Base-by-base conservation (phyloP, 2,329 filamentous ascomycete genomes). In the Monosporascus ibericus region DNA sequence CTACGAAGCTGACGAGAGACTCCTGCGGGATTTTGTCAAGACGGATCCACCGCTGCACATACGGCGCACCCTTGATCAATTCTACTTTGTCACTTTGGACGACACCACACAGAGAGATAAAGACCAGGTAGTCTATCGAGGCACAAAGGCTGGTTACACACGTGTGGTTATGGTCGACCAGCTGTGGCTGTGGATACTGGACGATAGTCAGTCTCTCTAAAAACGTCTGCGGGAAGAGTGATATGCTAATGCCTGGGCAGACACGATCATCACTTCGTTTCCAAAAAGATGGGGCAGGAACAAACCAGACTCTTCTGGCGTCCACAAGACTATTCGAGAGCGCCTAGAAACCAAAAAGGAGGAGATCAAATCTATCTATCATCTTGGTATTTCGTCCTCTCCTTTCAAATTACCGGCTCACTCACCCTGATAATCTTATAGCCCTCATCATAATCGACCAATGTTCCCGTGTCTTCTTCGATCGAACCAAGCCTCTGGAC, bases 251-350 rank as follows among this genome's bases (percentile, higher is more conserved):
- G 24, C 5, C 11, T 48, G 15, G 14, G 11, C 20, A 70, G 67
- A 71, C 42, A 71, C 69, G 2, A 67, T 72, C 37, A 65, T 72
- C n/a, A 67, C 70, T 0, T 65, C 62, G n/a, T 72, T 72, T 49
- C 69, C 70, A 2, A 62, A 69, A 34, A 58, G 71, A 44, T 73
- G 69, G 68, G 69, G 67, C 6, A 59, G 64, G 14, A 68, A 68
- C 44, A 70, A 72, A 14, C 66, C 64, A 8, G 69, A 72, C 47
- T 58, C 63, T 1, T 70, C 68, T 1, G 68, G 62, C 4, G 65
- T 71, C 2, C 67, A 72, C 52, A 66, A 70, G 51, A 63, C 64
- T 2, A 61, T 69, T 20, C 63, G 69, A 25, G 64, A 59, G n/a
- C 58, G 62, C n/a, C 54, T 56, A 24, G 38, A 49, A 3, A 24